Conservation (phyloP, 164 flowering plant species). For the Dillenia turbinata region DNA sequence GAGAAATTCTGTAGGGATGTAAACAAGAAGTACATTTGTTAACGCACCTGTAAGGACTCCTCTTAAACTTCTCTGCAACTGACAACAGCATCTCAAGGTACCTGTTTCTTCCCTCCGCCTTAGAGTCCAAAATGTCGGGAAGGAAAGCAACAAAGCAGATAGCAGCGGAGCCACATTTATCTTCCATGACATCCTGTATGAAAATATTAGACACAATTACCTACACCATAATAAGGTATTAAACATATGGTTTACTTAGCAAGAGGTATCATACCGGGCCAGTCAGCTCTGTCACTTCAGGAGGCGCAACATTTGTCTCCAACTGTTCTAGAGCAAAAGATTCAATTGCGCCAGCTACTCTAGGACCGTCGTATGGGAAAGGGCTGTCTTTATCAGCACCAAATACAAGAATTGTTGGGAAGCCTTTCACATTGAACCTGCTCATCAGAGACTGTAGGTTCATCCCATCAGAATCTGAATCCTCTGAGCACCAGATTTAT, state of each 20-base stretch:
- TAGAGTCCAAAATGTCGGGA: constrained; percentile 94
- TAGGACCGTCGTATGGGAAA: constrained; percentile 80
- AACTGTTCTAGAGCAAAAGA: constrained; percentile 85
- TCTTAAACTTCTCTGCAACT: constrained; percentile 83
- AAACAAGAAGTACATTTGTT: neutral
- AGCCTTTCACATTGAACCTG: constrained; percentile 93
- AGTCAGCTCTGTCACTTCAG: constrained; percentile 85
- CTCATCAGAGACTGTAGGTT: constrained; percentile 76
- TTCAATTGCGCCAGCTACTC: constrained; percentile 85
- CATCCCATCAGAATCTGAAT: constrained; percentile 4
- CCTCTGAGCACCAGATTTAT: no score
- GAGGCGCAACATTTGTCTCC: constrained; percentile 72
- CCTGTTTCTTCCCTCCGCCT: constrained; percentile 94
- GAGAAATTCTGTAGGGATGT: neutral
- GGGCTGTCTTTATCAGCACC: constrained; percentile 86
- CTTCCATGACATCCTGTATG: constrained; percentile 81
- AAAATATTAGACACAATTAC: constrained; percentile 3
- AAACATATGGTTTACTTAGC: no score
- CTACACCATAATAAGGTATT: neutral
- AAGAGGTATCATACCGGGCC: constrained; percentile 42
- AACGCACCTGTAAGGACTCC: constrained; percentile 84
- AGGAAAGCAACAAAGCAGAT: constrained; percentile 94
- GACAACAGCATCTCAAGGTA: constrained; percentile 64
- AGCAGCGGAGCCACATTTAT: constrained; percentile 90
- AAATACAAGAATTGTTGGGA: constrained; percentile 91